phyloP scores from a whole-genome alignment of 176 grass and related monocot species.

The Triticum monococcum region DNA sequence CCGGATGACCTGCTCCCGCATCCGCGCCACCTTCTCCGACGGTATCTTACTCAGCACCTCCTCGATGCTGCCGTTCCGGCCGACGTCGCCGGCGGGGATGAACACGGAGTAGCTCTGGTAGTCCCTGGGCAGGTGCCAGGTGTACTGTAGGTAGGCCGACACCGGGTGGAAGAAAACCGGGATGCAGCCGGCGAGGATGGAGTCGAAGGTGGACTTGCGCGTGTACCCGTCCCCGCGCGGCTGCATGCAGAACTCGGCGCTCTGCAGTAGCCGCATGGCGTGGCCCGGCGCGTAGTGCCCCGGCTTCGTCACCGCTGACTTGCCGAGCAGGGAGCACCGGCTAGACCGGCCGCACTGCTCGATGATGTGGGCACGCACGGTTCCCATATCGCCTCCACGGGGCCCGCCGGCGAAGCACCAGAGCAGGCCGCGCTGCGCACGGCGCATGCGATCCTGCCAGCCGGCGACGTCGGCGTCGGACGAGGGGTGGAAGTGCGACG shows the following conservation, averaged over 20 bases:
- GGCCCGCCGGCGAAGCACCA: conserved; percentile 8
- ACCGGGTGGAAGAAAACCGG: conserved; percentile 65
- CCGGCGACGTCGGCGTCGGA: background rate
- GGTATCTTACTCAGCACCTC: background rate
- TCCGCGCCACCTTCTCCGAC: background rate
- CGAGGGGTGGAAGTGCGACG: conserved; percentile 18
- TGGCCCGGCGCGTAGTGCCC: background rate
- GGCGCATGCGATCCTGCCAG: conserved; percentile 3
- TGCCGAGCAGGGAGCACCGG: background rate
- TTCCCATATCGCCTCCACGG: background rate
- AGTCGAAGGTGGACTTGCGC: conserved; percentile 46
- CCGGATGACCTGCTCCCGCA: conserved; percentile 23
- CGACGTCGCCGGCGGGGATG: background rate
- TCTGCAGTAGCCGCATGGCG: background rate
- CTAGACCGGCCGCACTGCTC: background rate
- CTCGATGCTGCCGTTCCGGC: conserved; percentile 17
- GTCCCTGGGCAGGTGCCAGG: background rate
- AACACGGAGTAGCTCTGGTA: conserved; percentile 20
- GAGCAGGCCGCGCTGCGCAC: background rate
- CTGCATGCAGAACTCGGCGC: conserved; percentile 14
- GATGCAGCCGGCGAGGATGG: conserved; percentile 73
- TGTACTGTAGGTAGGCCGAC: conserved; percentile 33
- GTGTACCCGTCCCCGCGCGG: conserved; percentile 47
- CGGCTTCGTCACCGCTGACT: background rate
- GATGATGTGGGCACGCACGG: background rate